These are phyloP conservation scores for Kluyveromyces wickerhamii DNA, from an alignment of 805 yeast genomes.

Conservation along the genomic window DNA sequence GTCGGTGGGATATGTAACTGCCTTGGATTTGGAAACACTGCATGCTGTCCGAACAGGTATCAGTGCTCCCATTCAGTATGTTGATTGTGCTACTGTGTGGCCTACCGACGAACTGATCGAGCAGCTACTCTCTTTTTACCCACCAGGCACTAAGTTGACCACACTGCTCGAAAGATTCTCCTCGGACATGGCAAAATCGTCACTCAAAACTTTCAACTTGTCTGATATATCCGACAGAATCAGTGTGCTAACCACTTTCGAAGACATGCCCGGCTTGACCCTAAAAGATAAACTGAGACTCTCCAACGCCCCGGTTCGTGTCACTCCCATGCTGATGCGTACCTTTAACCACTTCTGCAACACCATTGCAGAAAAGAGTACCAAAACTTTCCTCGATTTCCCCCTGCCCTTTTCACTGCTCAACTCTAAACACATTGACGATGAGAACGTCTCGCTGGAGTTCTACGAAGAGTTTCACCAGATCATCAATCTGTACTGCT, in stretches of 20 bases:
- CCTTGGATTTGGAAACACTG: slow-evolving; percentile 40
- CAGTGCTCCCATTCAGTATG: slow-evolving; percentile 41
- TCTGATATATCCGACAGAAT: slow-evolving; percentile 28
- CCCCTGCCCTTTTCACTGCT: slow-evolving; percentile 25
- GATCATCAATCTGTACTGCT: slow-evolving; percentile 58
- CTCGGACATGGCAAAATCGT: slow-evolving; percentile 13
- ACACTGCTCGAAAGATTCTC: slow-evolving; percentile 44
- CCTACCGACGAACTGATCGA: slow-evolving; percentile 72
- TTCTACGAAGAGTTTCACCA: slow-evolving; percentile 58
- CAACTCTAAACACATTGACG: slow-evolving; percentile 20
- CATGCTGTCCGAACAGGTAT: slow-evolving; percentile 40
- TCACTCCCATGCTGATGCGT: slow-evolving; percentile 31
- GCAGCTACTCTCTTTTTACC: slow-evolving; percentile 53
- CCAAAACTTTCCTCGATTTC: slow-evolving; percentile 51
- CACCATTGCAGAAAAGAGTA: slow-evolving; percentile 47
- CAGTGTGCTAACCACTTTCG: slow-evolving; percentile 38
- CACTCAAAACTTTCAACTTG: slow-evolving; percentile 19
- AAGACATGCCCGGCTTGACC: slow-evolving; percentile 35
- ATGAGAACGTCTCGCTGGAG: slow-evolving; percentile 21
- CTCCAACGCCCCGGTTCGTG: slow-evolving; percentile 55
- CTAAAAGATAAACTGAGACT: slow-evolving; percentile 51
- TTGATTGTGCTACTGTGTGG: slow-evolving; percentile 64
- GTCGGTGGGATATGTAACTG: slow-evolving; percentile 45
- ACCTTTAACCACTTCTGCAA: slow-evolving; percentile 41
- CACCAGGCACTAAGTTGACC: slow-evolving; percentile 39